Evolutionary conservation across 371 early-diverging fungal genomes (phyloP).

Genomic region (Batrachochytrium dendrobatidis): DNA sequence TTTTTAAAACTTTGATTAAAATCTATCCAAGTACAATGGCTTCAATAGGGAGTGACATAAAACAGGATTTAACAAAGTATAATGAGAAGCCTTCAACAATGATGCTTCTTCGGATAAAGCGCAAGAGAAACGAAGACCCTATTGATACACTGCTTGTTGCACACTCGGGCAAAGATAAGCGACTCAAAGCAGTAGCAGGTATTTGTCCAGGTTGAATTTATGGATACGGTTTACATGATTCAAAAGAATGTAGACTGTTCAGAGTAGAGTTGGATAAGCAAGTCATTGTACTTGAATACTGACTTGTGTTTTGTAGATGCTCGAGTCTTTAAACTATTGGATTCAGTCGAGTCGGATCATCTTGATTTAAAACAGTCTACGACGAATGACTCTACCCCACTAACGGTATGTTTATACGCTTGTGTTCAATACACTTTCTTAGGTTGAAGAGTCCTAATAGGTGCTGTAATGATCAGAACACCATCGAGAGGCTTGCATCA

Average conservation of each 20-base stretch:
- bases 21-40: no score
- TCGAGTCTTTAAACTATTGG: conserved; percentile 53
- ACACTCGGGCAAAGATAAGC: not conserved
- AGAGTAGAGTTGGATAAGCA: no score
- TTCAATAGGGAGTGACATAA: no score
- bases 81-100: no score
- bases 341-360: conserved; percentile 55
- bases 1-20: no score
- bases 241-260: no score
- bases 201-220: no score
- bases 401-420: no score
- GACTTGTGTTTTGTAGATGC: conserved; percentile 24
- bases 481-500: not conserved
- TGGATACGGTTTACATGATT: no score
- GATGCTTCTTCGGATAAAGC: conserved; percentile 68
- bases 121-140: conserved; percentile 70
- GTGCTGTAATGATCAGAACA: not conserved
- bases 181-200: conserved; percentile 18
- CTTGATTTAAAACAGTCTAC: conserved; percentile 45
- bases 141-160: conserved; percentile 51
- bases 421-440: no score
- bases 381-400: conserved; percentile 4
- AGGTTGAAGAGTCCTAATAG: no score
- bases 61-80: no score
- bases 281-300: not conserved